Conservation (phyloP, 2,329 filamentous ascomycete species). For the Talaromyces atroroseus region DNA sequence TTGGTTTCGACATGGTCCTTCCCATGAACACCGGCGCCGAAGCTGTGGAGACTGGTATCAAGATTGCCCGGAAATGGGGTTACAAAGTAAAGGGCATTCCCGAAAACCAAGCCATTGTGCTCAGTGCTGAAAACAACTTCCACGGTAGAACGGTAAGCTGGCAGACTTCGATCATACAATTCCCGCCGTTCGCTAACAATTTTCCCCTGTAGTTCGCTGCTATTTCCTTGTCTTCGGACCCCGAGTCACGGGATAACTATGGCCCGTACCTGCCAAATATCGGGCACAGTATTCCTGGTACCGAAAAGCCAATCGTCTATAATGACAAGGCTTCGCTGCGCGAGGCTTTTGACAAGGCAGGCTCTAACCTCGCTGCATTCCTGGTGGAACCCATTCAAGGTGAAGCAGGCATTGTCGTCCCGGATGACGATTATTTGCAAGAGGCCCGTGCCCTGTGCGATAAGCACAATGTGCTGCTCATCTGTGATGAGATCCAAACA, state of each 20-base stretch:
- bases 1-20: conserved; percentile 95
- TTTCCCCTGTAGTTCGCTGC: conserved; percentile 67
- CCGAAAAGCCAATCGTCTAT: conserved; percentile 73
- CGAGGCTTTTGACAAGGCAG: conserved; percentile 71
- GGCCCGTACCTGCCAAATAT: conserved; percentile 90
- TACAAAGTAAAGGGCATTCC: conserved; percentile 94
- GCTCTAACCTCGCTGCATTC: conserved; percentile 82
- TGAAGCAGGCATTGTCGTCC: conserved; percentile 93
- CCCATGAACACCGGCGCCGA: conserved; percentile 98
- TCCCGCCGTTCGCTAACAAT: neutral
- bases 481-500: conserved; percentile 98
- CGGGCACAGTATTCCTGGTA: conserved; percentile 69
- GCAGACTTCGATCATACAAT: neutral
- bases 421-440: conserved; percentile 78
- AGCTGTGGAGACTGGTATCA: conserved; percentile 91
- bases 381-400: conserved; percentile 96
- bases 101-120: conserved; percentile 74
- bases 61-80: conserved; percentile 95
- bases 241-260: conserved; percentile 94
- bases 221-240: conserved; percentile 90
- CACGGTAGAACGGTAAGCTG: conserved; percentile 80
- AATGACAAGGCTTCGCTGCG: conserved; percentile 79
- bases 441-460: conserved; percentile 80
- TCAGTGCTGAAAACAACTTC: conserved; percentile 87
- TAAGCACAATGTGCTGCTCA: conserved; percentile 90